phyloP scores from a whole-genome alignment of 768 basidiomycete genomes.

The Chalciporus piperatus region DNA sequence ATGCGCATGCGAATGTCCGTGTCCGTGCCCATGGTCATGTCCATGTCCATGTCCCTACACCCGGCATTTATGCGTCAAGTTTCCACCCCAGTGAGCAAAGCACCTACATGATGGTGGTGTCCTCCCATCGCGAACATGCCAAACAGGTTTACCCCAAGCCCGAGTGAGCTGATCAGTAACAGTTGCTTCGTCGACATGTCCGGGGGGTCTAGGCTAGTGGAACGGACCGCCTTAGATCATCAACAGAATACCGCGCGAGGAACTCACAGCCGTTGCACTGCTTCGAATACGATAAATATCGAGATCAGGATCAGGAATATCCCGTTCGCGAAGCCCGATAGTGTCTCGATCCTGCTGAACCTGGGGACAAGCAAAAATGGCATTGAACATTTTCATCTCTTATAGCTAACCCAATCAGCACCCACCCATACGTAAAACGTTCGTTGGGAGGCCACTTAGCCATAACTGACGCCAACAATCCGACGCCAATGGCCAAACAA shows the following conservation, averaged over 20 bases:
- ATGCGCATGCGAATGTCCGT: constrained; percentile 53
- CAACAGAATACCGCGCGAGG: constrained; percentile 20
- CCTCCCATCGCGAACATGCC: constrained; percentile 99
- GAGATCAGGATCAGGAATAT: constrained; percentile 92
- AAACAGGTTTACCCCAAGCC: constrained; percentile 91
- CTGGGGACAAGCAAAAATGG: constrained; percentile 36
- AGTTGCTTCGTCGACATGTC: constrained; percentile 97
- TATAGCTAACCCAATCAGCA: constrained; percentile 3
- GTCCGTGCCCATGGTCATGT: constrained; percentile 37
- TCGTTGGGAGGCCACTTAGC: constrained; percentile 96
- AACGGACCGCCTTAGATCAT: not conserved
- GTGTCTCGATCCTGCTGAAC: constrained; percentile 93
- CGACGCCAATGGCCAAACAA: constrained; percentile 95
- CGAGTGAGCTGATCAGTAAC: constrained; percentile 82
- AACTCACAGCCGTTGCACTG: constrained; percentile 83
- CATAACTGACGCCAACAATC: constrained; percentile 95
- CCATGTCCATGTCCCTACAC: constrained; percentile 19
- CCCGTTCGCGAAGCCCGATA: constrained; percentile 98
- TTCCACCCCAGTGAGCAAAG: not conserved
- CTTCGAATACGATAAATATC: constrained; percentile 98
- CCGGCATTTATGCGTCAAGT: not conserved
- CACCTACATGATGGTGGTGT: constrained; percentile 73
- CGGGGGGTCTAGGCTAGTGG: constrained; percentile 78
- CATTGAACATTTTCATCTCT: not conserved
- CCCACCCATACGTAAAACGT: constrained; percentile 91